Evolutionary conservation across 495 filamentous ascomycete genomes (phyloP), one percentile per base, ranked within the genome.

Genomic region (Jackrogersella minutella): DNA sequence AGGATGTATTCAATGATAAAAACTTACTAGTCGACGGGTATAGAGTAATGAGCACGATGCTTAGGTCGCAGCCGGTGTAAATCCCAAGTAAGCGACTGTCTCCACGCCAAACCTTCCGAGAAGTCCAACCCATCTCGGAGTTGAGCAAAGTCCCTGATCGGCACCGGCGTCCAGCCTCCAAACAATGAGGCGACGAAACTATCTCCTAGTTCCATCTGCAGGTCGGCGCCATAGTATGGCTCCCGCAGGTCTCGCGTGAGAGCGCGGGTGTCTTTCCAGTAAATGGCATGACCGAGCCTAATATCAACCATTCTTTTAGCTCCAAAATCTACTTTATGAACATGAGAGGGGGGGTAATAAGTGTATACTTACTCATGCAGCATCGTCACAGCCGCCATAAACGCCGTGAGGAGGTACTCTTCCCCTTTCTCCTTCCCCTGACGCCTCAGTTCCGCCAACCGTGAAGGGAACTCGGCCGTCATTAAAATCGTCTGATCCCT

Each of bases 151-250:
- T 52, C 16, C 34, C 43, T 65, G 5, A 80, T 69, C 1, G 76
- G 76, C 3, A 77, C 68, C 2, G 77, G 77, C 9, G 70, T 41
- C 75, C 75, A 80, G 13, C 76, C 78, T 8, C 78, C 76, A 44
- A 78, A 80, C 0, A 80, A 67, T 34, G 68, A 68, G 8, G 75
- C 70, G 10, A 78, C 58, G 50, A 78, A 78, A 60, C 73, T 77
- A 36, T 80, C 75, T 19, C 76, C 78, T 10, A 80, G 69, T 54
- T 80, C 78, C 76, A 78, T 80, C 46, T 80, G 73, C 3, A 80
- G 64, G 34, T 78, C 76, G 3, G 58, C 68, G 14, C 76, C 78
- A 53, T 77, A 80, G 58, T 71, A 80, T 0, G 78, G 78, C 50
- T 80, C 78, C 4, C 61, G 71, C 34, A 80, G 59, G 16, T 68